Evolutionary conservation across 306 rosid species (phyloP), one percentile per base, ranked within the genome.

Genomic region (barrel medic (Medicago truncatula)): DNA sequence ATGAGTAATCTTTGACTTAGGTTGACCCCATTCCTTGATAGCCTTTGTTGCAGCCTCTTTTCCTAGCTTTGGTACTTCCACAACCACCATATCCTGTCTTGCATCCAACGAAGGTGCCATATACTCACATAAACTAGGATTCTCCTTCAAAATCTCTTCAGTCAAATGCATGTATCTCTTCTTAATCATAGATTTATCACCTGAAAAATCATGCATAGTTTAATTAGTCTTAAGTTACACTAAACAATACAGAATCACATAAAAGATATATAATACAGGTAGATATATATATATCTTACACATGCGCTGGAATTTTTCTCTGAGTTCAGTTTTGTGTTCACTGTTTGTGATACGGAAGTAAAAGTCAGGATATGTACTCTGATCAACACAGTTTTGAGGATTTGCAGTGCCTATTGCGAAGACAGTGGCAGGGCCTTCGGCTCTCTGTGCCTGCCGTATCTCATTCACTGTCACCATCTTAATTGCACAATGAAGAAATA

Each of bases 401-500:
- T 81, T 85, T 0, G 93, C 84, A 0, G 87, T 89, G 43, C 91
- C 91, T 6, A 89, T 89, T 8, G 91, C 93, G 73, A 89, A n/a
- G 7, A 87, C 77, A 0, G 89, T 83, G 58, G 91, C 93, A 1
- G 93, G 85, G 7, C 93, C 93, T 64, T 89, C 88, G 0, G 93
- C 93, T 50, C 86, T 18, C 6, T 89, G 93, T 65, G 87, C 85
- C 73, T 74, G 79, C 60, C 93, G 86, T 38, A 87, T 86, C 53
- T 89, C 93, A 21, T 77, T 82, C 11, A 89, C 77, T 23, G 3
- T 75, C 20, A 41, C 73, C 80, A 75, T 43, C 15, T 43, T 11
- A 43, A 43, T 2, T 9, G 14, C 3, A 43, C 47, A 10, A 43
- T 9, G 47, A 43, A 43, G 15, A 43, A 43, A 43, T 3, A 4